Evolutionary conservation across 129 eudicot genomes (phyloP).

Genomic region (Flaveria bidentis): DNA sequence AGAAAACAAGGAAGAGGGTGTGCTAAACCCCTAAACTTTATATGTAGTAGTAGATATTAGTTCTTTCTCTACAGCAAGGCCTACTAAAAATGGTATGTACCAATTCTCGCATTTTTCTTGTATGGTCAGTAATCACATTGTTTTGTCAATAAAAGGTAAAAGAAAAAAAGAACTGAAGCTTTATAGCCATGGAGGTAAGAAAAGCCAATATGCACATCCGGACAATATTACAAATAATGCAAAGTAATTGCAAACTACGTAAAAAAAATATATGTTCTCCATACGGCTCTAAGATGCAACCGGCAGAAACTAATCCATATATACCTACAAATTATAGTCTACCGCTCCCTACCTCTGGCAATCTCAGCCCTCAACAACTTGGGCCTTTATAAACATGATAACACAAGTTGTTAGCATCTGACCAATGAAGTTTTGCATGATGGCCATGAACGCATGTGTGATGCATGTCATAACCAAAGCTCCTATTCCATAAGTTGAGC

Average conservation of each 20-base stretch:
- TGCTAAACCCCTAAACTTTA: too few species aligned
- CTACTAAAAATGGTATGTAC: too few species aligned
- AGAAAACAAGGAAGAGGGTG: too few species aligned
- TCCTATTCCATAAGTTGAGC: conserved; percentile 35
- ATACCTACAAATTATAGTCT: not conserved
- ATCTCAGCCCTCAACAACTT: not conserved
- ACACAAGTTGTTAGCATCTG: not conserved
- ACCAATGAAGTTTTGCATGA: conserved; percentile 9
- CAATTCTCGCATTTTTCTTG: not conserved
- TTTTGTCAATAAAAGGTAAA: not conserved
- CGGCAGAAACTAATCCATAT: conserved; percentile 1
- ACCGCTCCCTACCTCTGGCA: not conserved
- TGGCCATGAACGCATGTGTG: not conserved
- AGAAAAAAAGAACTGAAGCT: too few species aligned
- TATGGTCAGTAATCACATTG: not conserved
- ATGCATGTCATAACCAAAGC: conserved; percentile 1
- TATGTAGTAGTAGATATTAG: too few species aligned
- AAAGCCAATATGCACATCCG: not conserved
- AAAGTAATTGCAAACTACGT: conserved; percentile 6
- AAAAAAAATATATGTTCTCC: not conserved
- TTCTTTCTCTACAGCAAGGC: too few species aligned
- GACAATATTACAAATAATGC: not conserved
- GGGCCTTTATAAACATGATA: not conserved
- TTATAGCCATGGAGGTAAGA: not conserved
- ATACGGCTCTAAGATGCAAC: not conserved